phyloP scores from a whole-genome alignment of 164 flowering plant species.

The Nymphaea thermarum region DNA sequence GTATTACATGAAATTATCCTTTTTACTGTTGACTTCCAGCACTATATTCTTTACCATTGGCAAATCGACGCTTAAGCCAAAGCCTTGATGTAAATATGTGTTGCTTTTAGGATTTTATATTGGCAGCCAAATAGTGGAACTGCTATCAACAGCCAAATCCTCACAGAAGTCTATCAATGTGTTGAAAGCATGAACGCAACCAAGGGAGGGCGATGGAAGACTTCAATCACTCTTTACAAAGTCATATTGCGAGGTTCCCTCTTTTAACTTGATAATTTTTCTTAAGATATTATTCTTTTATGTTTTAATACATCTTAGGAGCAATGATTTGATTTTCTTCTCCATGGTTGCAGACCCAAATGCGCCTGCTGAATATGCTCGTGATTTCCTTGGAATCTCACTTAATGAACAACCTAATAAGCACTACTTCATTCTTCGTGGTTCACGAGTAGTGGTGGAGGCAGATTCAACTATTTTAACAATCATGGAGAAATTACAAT shows the following conservation, averaged over 20 bases:
- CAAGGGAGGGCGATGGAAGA: constrained; percentile 84
- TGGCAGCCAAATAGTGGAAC: constrained; percentile 86
- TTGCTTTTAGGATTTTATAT: constrained; percentile 53
- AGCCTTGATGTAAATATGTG: neutral
- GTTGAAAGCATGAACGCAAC: constrained; percentile 68
- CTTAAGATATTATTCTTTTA: neutral
- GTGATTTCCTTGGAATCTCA: constrained; percentile 65
- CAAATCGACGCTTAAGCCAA: neutral
- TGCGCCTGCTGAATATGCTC: constrained; percentile 28
- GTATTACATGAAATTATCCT: too few species aligned
- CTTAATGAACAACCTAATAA: constrained; percentile 71
- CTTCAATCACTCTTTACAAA: constrained; percentile 55
- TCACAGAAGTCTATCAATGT: constrained; percentile 69
- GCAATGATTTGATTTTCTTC: neutral
- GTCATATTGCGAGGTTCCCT: constrained; percentile 51
- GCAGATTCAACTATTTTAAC: constrained; percentile 62
- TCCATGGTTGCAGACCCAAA: neutral
- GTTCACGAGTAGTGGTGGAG: constrained; percentile 52
- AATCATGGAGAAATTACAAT: constrained; percentile 85
- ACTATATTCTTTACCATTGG: too few species aligned
- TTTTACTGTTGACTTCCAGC: too few species aligned
- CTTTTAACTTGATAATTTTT: neutral
- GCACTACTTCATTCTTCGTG: constrained; percentile 52
- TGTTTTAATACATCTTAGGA: too few species aligned
- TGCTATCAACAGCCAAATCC: constrained; percentile 64